Evolutionary conservation across 352 stramenopile genomes (phyloP), one percentile per base, ranked within the genome.

Genomic region (Pythium monospermum): DNA sequence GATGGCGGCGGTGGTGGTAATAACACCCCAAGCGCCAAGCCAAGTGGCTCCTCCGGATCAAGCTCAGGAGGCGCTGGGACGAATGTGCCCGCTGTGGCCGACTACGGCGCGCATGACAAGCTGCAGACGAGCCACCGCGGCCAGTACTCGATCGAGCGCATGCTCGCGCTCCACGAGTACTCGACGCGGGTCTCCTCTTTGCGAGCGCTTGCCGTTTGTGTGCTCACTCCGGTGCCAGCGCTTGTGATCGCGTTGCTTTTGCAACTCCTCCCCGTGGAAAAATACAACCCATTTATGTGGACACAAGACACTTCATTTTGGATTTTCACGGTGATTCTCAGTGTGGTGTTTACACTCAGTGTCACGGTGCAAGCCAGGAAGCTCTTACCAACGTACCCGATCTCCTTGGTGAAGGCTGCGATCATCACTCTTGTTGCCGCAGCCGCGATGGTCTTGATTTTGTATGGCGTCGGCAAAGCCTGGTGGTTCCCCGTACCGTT

Each of bases 141-240:
- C 25, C 47, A 53, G 35, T 56, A 48, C 49, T 56, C 49, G 49
- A 48, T 48, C 49, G 37, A 56, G 49, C 49, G 49, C 27, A 47
- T 49, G 37, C 27, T 49, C n/a, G 49, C 38, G 1, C 39, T 56
- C 27, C 13, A 49, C 27, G 49, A 56, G 27, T 48, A 56, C 39
- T 23, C 19, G 27, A 27, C 40, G 49, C 35, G 37, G 12, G 36
- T 40, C 22, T 55, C 48, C 12, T 23, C 6, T 0, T 3, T 18
- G 19, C 48, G 48, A 19, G 35, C 30, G 5, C 11, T 47, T 3
- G 36, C 48, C 25, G 48, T 55, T 16, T 55, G 48, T 19, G 48
- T 55, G n/a, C 25, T 30, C n/a, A 55, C 48, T 18, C 48, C 48
- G 4, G 19, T 55, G 48, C 48, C 48, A 25, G 16, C 48, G 27